Evolutionary conservation across 2,329 filamentous ascomycete species (phyloP), one percentile per base, ranked within the genome.

Genomic region (Colletotrichum orbiculare): DNA sequence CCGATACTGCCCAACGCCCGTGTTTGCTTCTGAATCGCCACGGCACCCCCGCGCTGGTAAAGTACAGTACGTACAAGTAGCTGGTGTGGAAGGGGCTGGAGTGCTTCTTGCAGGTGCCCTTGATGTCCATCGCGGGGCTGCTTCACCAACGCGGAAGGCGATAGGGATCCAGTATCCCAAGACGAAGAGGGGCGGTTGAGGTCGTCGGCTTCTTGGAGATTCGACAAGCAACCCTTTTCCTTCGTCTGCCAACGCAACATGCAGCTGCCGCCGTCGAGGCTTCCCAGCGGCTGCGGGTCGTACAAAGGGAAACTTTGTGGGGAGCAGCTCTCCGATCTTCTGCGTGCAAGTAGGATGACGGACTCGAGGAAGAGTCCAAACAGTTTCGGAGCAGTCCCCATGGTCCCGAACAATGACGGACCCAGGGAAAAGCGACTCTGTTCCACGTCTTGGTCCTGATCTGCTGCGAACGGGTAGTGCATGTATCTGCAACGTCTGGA

Each of bases 241-340:
- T 25, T 25, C 25, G 25, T 38, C 60, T 69, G 67, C 67, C 67
- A 69, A 56, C 67, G 57, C 66, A 69, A 55, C 66, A 63, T 68
- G 67, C 67, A 69, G 67, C 48, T 59, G 56, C 38, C 45, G 56
- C 17, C 57, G 49, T 33, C 35, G 56, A 60, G 50, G 63, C 61
- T 54, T 67, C 54, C 50, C 54, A 43, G 54, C 61, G 56, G 54
- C 57, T 68, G 66, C 66, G 64, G 65, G 54, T 63, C 63, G 42
- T 53, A 46, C 53, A 43, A 11, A 53, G 47, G 35, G 52, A 56
- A 50, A 62, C 52, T 42, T 47, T 69, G 66, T 63, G 62, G 58
- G 66, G 66, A 66, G 48, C n/a, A 54, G 25, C 25, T 25, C 43
- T 57, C 53, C 48, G 59, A 53, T 57, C 37, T 53, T 37, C 52